These are phyloP conservation scores for Ophiostoma populinum DNA, from an alignment of 2,329 filamentous ascomycete genomes.

Conservation along the genomic window DNA sequence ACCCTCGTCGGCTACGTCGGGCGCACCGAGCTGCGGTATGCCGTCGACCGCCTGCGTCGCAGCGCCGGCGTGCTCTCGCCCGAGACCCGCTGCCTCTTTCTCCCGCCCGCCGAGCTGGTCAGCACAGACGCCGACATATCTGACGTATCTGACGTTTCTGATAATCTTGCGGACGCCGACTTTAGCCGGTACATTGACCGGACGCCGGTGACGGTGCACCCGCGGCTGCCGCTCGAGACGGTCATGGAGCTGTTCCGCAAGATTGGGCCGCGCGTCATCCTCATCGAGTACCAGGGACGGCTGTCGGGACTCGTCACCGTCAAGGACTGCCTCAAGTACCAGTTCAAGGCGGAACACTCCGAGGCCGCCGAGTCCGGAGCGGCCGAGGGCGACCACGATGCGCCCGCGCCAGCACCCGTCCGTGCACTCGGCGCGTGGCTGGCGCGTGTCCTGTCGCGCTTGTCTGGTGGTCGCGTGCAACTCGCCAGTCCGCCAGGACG, in stretches of 20 bases:
- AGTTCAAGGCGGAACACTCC: slow-evolving; percentile 60
- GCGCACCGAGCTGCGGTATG: slow-evolving; percentile 78
- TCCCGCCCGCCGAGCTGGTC: slow-evolving; percentile 22
- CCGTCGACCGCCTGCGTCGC: slow-evolving; percentile 61
- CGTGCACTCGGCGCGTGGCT: too few species aligned
- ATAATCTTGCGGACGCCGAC: slow-evolving; percentile 41
- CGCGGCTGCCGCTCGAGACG: slow-evolving; percentile 79
- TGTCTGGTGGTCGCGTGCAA: slow-evolving; percentile 39
- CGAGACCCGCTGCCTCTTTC: slow-evolving; percentile 58
- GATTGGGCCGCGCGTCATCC: slow-evolving; percentile 76
- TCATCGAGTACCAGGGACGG: slow-evolving; percentile 77
- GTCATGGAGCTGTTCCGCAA: slow-evolving; percentile 99
- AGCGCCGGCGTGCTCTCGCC: slow-evolving; percentile 45
- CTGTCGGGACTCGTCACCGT: slow-evolving; percentile 79
- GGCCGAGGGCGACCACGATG: too few species aligned
- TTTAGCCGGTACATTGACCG: slow-evolving; percentile 78
- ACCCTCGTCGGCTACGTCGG: slow-evolving; percentile 82
- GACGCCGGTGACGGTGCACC: slow-evolving; percentile 81
- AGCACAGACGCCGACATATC: slow-evolving; percentile 31
- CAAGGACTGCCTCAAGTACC: slow-evolving; percentile 93
- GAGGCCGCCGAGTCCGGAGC: slow-evolving; percentile 70
- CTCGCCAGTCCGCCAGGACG: slow-evolving; percentile 21
- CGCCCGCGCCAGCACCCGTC: too few species aligned
- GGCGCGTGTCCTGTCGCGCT: slow-evolving; percentile 32
- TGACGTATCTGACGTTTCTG: background rate